Evolutionary conservation across 768 basidiomycete genomes (phyloP).

Genomic region (Trametes meyenii): DNA sequence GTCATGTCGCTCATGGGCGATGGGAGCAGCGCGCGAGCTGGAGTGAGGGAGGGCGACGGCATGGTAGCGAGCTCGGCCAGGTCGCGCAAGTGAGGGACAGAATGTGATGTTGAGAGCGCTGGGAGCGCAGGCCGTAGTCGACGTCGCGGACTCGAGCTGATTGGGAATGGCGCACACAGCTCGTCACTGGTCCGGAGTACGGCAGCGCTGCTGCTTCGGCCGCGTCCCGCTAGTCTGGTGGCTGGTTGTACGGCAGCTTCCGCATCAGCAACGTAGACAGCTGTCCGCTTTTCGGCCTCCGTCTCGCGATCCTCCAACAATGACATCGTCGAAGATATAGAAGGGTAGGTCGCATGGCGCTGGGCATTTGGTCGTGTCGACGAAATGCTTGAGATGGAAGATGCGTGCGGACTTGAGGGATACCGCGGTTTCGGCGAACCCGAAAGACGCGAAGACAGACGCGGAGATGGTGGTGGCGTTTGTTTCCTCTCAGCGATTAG

Average conservation of each 20-base stretch:
- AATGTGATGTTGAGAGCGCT: constrained; percentile 28
- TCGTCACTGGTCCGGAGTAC: constrained; percentile 8
- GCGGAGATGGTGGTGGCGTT: constrained; percentile 16
- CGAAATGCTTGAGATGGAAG: background rate
- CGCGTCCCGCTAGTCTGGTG: constrained; percentile 6
- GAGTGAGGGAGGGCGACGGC: constrained; percentile 25
- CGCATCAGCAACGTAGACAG: constrained; percentile 26
- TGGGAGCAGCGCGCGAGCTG: constrained; percentile 6
- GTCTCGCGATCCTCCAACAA: constrained; percentile 30
- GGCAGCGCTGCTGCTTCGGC: constrained; percentile 22
- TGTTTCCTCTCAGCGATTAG: constrained; percentile 1
- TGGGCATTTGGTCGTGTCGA: constrained; percentile 4
- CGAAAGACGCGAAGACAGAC: constrained; percentile 2
- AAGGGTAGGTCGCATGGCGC: constrained; percentile 32
- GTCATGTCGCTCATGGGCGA: constrained; percentile 20
- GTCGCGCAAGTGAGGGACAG: constrained; percentile 31
- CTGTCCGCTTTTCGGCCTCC: constrained; percentile 29
- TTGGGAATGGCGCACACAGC: constrained; percentile 6
- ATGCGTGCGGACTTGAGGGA: constrained; percentile 1
- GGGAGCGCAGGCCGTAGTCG: constrained; percentile 28
- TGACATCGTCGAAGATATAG: constrained; percentile 33
- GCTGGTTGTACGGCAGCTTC: background rate
- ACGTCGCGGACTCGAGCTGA: constrained; percentile 20
- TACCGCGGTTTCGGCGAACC: constrained; percentile 15
- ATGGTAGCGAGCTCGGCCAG: constrained; percentile 27